Percentiles rank a stretch among this genome's conserved stretches.
Conservation (phyloP, 495 filamentous ascomycete species). For the Monascus purpureus region DNA sequence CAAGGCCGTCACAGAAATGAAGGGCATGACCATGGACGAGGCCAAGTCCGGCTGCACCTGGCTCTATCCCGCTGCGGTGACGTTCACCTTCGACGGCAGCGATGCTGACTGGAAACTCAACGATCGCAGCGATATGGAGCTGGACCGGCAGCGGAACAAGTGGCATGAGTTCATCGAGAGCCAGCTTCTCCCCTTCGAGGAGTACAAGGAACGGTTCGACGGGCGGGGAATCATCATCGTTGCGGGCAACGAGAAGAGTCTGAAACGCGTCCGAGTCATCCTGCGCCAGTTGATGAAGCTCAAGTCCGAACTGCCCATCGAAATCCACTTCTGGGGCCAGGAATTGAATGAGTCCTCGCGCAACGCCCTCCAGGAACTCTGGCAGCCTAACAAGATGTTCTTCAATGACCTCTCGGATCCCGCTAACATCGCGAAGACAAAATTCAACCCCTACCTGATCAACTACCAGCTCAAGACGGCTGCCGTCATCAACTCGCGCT, state of each 20-base stretch:
- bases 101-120: slow-evolving; percentile 7
- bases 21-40: slow-evolving; percentile 6
- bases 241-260: slow-evolving; percentile 10
- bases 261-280: slow-evolving; percentile 9
- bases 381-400: slow-evolving; percentile 4
- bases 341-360: slow-evolving; percentile 6
- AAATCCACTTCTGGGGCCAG: slow-evolving; percentile 15
- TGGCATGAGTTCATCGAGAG: slow-evolving; percentile 10
- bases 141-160: slow-evolving; percentile 5
- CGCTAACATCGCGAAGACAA: slow-evolving; percentile 10
- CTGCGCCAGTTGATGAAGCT: slow-evolving; percentile 8
- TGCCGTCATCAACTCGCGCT: slow-evolving; percentile 25
- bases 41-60: slow-evolving; percentile 10
- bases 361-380: slow-evolving; percentile 4
- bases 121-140: slow-evolving; percentile 7
- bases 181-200: slow-evolving; percentile 5
- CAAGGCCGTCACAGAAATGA: slow-evolving; percentile 5
- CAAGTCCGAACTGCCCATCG: slow-evolving; percentile 9
- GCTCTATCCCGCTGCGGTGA: slow-evolving; percentile 5
- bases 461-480: slow-evolving; percentile 23
- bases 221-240: slow-evolving; percentile 15
- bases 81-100: slow-evolving; percentile 9
- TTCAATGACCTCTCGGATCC: slow-evolving; percentile 14
- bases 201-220: slow-evolving; percentile 7
- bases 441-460: slow-evolving; percentile 6